phyloP scores from a whole-genome alignment of 805 yeast genomes.

The Kuraishia borneana region DNA sequence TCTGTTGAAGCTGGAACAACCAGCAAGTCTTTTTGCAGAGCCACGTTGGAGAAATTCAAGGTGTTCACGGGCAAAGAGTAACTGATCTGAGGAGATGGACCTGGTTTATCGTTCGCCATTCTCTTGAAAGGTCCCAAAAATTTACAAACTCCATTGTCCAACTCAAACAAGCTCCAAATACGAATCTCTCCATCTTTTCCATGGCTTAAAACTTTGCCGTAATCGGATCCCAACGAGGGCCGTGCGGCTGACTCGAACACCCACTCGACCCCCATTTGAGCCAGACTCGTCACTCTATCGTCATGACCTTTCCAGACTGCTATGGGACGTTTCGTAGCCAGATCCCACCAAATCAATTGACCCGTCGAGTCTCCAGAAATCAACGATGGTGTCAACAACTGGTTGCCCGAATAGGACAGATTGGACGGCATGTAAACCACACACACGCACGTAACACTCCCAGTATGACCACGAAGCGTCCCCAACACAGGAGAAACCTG shows the following conservation, averaged over 20 bases:
- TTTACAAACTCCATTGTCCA: constrained; percentile 7
- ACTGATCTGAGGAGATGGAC: background rate
- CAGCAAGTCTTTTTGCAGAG: constrained; percentile 15
- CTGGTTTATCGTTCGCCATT: constrained; percentile 2
- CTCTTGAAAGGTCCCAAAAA: constrained; percentile 9
- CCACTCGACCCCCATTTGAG: constrained; percentile 29
- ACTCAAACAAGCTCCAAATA: constrained; percentile 29
- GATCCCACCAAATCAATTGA: constrained; percentile 53
- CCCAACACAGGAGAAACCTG: constrained; percentile 15
- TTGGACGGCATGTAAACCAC: constrained; percentile 7
- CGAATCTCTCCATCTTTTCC: constrained; percentile 50
- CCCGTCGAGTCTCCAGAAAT: constrained; percentile 56
- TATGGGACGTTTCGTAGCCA: constrained; percentile 42
- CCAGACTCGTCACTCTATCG: constrained; percentile 35
- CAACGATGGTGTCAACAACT: constrained; percentile 23
- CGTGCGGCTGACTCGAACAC: background rate
- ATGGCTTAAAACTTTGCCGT: constrained; percentile 46
- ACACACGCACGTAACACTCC: constrained; percentile 1
- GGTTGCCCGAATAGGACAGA: constrained; percentile 5
- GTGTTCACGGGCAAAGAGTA: constrained; percentile 60
- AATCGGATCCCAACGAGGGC: constrained; percentile 8
- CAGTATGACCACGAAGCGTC: constrained; percentile 22
- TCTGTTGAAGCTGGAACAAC: constrained; percentile 55
- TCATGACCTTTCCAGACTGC: constrained; percentile 52
- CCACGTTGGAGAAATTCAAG: constrained; percentile 63